Percentiles rank a stretch among this genome's conserved stretches.
phyloP scores from a whole-genome alignment of 2,329 filamentous ascomycete species.

The Talaromyces sp. region DNA sequence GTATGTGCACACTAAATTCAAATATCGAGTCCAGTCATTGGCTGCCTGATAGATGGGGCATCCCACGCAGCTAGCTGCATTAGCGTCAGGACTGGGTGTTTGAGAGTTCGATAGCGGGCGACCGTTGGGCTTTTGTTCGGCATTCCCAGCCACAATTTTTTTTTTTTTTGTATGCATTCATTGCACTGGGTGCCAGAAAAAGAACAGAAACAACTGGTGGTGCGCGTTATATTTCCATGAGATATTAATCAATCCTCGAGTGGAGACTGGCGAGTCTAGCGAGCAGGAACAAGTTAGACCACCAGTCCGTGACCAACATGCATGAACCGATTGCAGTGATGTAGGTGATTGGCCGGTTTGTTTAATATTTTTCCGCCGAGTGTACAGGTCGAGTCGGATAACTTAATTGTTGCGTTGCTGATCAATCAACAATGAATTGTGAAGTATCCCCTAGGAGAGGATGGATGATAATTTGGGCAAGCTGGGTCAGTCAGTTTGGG shows the following conservation, averaged over 20 bases:
- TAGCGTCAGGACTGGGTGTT: slow-evolving; percentile 8
- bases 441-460: neutral
- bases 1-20: neutral
- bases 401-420: neutral
- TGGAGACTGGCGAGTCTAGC: neutral
- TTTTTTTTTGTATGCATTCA: neutral
- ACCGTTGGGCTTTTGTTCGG: slow-evolving; percentile 4
- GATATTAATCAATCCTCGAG: neutral
- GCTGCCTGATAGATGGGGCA: neutral
- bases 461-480: too few relatives aligned
- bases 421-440: slow-evolving; percentile 7
- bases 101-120: neutral
- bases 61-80: slow-evolving; percentile 3
- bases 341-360: neutral
- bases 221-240: neutral
- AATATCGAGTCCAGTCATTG: neutral
- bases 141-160: neutral
- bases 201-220: neutral
- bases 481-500: neutral
- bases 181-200: neutral
- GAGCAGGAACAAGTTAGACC: neutral
- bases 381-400: neutral
- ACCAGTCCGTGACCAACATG: neutral
- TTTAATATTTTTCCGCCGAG: neutral
- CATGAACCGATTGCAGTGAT: neutral